Base-by-base conservation (phyloP, 2,329 filamentous ascomycete species). In the Diatrype stigma region DNA sequence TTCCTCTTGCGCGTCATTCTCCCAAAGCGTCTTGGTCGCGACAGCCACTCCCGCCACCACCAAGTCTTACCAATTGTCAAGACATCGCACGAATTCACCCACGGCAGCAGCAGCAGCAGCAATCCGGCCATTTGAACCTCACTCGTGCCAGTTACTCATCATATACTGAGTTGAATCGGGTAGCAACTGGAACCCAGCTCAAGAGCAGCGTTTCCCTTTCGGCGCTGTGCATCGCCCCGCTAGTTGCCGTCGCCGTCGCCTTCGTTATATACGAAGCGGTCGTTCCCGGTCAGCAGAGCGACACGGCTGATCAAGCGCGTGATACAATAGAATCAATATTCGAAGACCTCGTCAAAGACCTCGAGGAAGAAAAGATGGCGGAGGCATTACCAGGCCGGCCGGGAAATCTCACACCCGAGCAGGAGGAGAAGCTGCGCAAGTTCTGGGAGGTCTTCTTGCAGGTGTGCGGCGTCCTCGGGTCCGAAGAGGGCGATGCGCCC, bases 361-460 rank as follows among this genome's bases (percentile, higher is more conserved):
- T n/a, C n/a, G n/a, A 53, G 42, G 14, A 19, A 23, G 51, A 58
- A 55, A 52, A 57, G 47, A 52, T 57, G 19, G 67, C 66, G 64
- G 60, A 60, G 40, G 56, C 51, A 34, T 79, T 79, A 42, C 81
- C 86, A 35, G 94, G 94, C 48, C 85, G 91, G 54, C 82, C 90
- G 49, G 91, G 90, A 52, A 96, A 89, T 60, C 78, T 99, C 52
- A 96, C 92, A n/a, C 70, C 84, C 3, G 92, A 96, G 56, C 85
- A 99, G 72, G 90, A 96, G 63, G 81, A 82, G 56, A 96, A 95
- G 73, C 76, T 99, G 52, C 88, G 87, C 63, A 87, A 95, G 69
- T 80, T 97, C 59, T 99, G 94, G 94, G 71, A 79, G 14, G 75
- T 85, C 49, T 79, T 90, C 37, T 79, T 95, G 58, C 85, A 87